Conservation (phyloP, 192 early-diverging fungal species). For the Backusella mclennaniae region DNA sequence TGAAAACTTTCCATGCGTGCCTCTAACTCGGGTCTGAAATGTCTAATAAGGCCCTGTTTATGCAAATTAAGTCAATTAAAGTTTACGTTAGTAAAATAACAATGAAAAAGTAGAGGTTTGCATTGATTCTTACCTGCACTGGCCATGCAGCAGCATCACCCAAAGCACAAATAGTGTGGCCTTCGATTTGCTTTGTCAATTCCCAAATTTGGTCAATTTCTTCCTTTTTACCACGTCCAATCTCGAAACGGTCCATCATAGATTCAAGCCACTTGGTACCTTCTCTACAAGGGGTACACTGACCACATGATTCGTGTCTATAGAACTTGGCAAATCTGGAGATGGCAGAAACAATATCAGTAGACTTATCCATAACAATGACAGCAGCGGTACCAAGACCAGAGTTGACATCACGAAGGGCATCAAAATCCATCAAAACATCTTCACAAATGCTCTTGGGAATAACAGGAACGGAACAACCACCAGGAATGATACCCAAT, state of each 20-base stretch:
- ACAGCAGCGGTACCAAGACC: slow-evolving; percentile 94
- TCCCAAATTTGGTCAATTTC: slow-evolving; percentile 98
- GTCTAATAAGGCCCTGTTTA: slow-evolving; percentile 68
- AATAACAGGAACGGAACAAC: slow-evolving; percentile 91
- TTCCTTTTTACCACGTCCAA: slow-evolving; percentile 71
- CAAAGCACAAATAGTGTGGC: slow-evolving; percentile 98
- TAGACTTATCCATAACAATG: slow-evolving; percentile 98
- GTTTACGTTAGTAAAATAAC: not conserved
- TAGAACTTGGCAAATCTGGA: slow-evolving; percentile 93
- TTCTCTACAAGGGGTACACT: slow-evolving; percentile 99
- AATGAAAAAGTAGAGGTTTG: not conserved
- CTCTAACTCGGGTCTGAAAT: slow-evolving; percentile 89
- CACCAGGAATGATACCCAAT: slow-evolving; percentile 95
- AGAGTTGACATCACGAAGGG: slow-evolving; percentile 88
- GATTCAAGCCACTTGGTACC: slow-evolving; percentile 92
- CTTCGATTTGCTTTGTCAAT: slow-evolving; percentile 96
- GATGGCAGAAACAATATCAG: slow-evolving; percentile 93
- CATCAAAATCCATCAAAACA: slow-evolving; percentile 99
- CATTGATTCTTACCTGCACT: slow-evolving; percentile 49
- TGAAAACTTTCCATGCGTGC: slow-evolving; percentile 43
- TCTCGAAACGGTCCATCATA: slow-evolving; percentile 96
- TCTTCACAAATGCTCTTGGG: slow-evolving; percentile 86
- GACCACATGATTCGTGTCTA: slow-evolving; percentile 97
- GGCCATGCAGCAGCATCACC: slow-evolving; percentile 99
- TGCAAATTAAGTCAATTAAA: not conserved